A percentile compares a stretch with the other conserved stretches of the same genome.
These are phyloP conservation scores for Xanthoconium purpureum DNA, from an alignment of 768 basidiomycete genomes.

Conservation along the genomic window DNA sequence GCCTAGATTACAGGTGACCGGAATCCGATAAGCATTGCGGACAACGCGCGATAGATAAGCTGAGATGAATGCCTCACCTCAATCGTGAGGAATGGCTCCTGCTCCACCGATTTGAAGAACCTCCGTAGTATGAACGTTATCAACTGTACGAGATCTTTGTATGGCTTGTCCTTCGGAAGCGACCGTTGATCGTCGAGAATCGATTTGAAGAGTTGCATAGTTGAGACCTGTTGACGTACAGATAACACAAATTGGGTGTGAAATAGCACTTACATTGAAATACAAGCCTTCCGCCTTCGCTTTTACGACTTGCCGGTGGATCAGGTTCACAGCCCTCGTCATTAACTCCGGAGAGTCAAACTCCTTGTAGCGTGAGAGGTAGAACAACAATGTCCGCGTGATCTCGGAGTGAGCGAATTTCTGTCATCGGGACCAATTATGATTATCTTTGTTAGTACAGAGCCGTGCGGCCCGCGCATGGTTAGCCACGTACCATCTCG, in stretches of 20 bases:
- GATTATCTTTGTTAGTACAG: slow-evolving; percentile 20
- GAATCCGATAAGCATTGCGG: slow-evolving; percentile 19
- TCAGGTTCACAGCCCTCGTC: slow-evolving; percentile 83
- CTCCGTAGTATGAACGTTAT: slow-evolving; percentile 85
- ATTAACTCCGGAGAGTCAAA: slow-evolving; percentile 75
- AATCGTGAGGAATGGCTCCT: slow-evolving; percentile 83
- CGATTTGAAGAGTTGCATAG: slow-evolving; percentile 81
- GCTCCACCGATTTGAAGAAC: slow-evolving; percentile 89
- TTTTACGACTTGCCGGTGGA: slow-evolving; percentile 88
- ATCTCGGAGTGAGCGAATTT: slow-evolving; percentile 88
- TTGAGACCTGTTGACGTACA: slow-evolving; percentile 67
- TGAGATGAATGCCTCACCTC: slow-evolving; percentile 58
- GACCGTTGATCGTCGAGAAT: slow-evolving; percentile 80
- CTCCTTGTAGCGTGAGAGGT: slow-evolving; percentile 81
- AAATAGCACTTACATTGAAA: slow-evolving; percentile 69
- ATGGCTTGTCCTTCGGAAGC: slow-evolving; percentile 72
- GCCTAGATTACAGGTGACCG: slow-evolving; percentile 43
- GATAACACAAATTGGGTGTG: slow-evolving; percentile 3
- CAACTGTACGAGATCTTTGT: slow-evolving; percentile 79
- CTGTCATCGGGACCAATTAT: slow-evolving; percentile 41
- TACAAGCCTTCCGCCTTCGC: slow-evolving; percentile 93
- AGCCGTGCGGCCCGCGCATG: slow-evolving; percentile 13
- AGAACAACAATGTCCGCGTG: slow-evolving; percentile 76
- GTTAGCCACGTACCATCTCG: slow-evolving; percentile 61
- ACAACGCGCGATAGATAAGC: slow-evolving; percentile 20